These are phyloP conservation scores for Acanthamoeba sp. DNA, from an alignment of 208 protist genomes.

Conservation along the genomic window DNA sequence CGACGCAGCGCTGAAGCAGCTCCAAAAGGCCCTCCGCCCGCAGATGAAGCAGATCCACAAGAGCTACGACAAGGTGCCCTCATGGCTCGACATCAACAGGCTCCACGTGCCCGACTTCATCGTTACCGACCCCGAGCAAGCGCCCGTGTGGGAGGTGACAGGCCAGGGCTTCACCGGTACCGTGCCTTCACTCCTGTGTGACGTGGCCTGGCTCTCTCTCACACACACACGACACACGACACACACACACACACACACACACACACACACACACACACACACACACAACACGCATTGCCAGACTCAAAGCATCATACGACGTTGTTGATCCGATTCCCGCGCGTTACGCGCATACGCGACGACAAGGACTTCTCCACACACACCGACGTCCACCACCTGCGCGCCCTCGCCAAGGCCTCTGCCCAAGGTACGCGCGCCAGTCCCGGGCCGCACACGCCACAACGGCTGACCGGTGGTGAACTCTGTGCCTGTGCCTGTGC, in stretches of 20 bases:
- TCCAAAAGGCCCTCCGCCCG: slow-evolving; percentile 86
- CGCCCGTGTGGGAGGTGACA: slow-evolving; percentile 91
- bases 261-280: too few species aligned
- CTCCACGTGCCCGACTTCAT: slow-evolving; percentile 89
- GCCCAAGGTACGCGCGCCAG: too few species aligned
- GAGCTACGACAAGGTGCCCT: slow-evolving; percentile 76
- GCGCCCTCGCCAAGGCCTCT: slow-evolving; percentile 72
- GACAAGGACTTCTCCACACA: slow-evolving; percentile 90
- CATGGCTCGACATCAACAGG: slow-evolving; percentile 86
- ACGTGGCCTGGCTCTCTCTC: too few species aligned
- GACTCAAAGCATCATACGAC: slow-evolving; percentile 71
- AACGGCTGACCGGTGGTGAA: not conserved
- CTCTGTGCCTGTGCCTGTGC: too few species aligned
- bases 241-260: too few species aligned
- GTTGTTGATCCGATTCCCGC: slow-evolving; percentile 91
- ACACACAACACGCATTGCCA: too few species aligned
- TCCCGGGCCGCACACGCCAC: not conserved
- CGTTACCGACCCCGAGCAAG: slow-evolving; percentile 84
- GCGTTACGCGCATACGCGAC: slow-evolving; percentile 88
- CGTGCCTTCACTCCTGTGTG: too few species aligned
- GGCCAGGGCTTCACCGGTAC: slow-evolving; percentile 88
- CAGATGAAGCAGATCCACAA: slow-evolving; percentile 82
- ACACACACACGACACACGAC: too few species aligned
- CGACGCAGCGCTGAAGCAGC: slow-evolving; percentile 85
- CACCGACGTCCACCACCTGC: slow-evolving; percentile 88